phyloP scores from a whole-genome alignment of 352 stramenopile species.

The Thraustochytrium sp. region DNA sequence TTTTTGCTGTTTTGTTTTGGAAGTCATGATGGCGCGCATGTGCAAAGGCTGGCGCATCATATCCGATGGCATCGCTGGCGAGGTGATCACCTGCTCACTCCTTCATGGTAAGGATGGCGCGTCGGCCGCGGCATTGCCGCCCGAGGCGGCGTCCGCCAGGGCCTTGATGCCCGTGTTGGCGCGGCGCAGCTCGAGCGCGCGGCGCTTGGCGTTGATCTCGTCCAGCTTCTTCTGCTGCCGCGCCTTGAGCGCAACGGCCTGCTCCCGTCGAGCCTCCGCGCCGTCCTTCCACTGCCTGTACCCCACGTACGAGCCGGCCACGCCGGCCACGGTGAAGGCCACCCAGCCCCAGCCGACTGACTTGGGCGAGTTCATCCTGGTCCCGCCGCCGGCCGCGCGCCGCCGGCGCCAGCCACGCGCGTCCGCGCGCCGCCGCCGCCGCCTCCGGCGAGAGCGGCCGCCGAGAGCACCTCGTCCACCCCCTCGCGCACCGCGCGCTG shows the following conservation, averaged over 20 bases:
- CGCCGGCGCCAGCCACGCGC: not conserved
- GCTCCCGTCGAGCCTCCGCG: not conserved
- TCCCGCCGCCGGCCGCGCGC: not conserved
- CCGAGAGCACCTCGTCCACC: no score
- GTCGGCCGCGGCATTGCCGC: not conserved
- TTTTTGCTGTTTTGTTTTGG: no score
- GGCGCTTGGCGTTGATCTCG: not conserved
- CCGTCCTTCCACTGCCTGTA: constrained; percentile 21
- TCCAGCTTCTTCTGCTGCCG: not conserved
- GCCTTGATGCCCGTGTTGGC: not conserved
- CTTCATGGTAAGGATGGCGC: not conserved
- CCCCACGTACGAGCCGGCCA: not conserved
- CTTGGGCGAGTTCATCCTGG: constrained; percentile 8
- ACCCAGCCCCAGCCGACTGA: not conserved
- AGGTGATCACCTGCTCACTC: not conserved
- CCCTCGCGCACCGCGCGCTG: no score
- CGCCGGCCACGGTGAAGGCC: not conserved
- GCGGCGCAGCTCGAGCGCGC: not conserved
- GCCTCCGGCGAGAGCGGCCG: no score
- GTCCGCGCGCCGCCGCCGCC: not conserved
- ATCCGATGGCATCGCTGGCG: not conserved
- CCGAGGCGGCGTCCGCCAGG: not conserved
- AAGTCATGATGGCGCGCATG: no score
- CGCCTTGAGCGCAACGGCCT: not conserved
- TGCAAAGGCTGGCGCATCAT: no score